Conservation (phyloP, 2,329 filamentous ascomycete genomes). For the Fusarium sublunatum region DNA sequence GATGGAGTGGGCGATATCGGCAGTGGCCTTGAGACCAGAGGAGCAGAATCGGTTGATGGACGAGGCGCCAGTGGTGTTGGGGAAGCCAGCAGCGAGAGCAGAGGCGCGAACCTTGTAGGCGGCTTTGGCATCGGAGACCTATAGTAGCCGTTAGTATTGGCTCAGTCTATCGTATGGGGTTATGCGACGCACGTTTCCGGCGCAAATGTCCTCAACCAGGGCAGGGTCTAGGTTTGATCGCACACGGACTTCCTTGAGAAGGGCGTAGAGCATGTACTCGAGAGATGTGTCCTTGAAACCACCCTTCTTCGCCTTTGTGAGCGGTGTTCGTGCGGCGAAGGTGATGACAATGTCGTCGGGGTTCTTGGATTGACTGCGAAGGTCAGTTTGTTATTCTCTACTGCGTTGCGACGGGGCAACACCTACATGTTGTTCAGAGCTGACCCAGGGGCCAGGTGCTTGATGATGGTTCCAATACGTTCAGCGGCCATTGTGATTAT, state of each 20-base stretch:
- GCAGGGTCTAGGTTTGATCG: conserved; percentile 82
- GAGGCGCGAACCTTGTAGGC: conserved; percentile 93
- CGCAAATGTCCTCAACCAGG: conserved; percentile 87
- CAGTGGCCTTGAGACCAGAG: conserved; percentile 92
- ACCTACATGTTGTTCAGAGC: conserved; percentile 80
- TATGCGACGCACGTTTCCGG: conserved; percentile 78
- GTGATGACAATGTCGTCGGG: conserved; percentile 98
- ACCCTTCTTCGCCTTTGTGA: conserved; percentile 89
- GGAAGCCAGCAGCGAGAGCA: conserved; percentile 89
- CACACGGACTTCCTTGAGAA: conserved; percentile 79
- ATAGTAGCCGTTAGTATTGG: conserved; percentile 15
- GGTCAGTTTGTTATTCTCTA: conserved; percentile 10
- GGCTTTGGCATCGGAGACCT: conserved; percentile 87
- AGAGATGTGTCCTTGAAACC: conserved; percentile 94
- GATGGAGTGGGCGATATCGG: conserved; percentile 94
- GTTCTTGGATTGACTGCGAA: conserved; percentile 83
- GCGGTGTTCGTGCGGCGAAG: conserved; percentile 86
- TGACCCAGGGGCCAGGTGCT: conserved; percentile 81
- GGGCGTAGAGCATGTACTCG: conserved; percentile 85
- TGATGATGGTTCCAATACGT: conserved; percentile 87
- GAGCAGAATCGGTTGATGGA: conserved; percentile 97
- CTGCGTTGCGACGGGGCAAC: conserved; percentile 48
- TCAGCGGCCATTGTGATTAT: conserved; percentile 77
- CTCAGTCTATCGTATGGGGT: not conserved
- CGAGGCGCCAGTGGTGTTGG: conserved; percentile 85